Evolutionary conservation across 1,139 yeast genomes (phyloP).

Genomic region (Saccharomyces hybrid): DNA sequence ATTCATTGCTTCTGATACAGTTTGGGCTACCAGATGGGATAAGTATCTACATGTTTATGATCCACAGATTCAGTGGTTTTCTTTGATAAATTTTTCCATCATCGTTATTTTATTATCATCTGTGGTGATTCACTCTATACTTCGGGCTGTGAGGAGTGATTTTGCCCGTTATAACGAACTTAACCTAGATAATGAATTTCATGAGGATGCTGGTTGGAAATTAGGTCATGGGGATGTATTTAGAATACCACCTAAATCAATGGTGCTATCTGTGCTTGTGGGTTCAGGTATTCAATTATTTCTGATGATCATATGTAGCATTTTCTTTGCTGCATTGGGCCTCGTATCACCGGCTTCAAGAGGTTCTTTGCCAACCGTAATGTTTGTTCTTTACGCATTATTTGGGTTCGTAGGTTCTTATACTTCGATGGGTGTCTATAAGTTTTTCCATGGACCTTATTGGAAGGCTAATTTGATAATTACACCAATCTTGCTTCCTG

Average conservation of each 20-base stretch:
- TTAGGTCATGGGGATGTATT: conserved; percentile 92
- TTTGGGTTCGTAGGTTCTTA: conserved; percentile 79
- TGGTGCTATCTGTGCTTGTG: conserved; percentile 68
- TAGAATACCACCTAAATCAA: conserved; percentile 67
- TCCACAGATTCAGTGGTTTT: conserved; percentile 93
- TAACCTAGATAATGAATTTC: conserved; percentile 76
- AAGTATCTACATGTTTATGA: conserved; percentile 86
- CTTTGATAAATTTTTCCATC: conserved; percentile 74
- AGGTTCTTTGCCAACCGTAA: conserved; percentile 84
- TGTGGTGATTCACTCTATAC: conserved; percentile 70
- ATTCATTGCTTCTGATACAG: conserved; percentile 61
- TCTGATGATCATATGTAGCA: conserved; percentile 66
- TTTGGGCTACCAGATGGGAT: conserved; percentile 99
- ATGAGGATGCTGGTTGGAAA: conserved; percentile 97
- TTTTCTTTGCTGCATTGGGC: conserved; percentile 80
- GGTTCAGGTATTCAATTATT: conserved; percentile 88
- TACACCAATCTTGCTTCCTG: conserved; percentile 83
- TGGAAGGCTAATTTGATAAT: conserved; percentile 82
- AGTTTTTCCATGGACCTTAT: conserved; percentile 83
- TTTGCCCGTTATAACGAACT: conserved; percentile 83
- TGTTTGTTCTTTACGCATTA: conserved; percentile 73
- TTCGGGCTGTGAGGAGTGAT: conserved; percentile 77
- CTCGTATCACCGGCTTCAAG: conserved; percentile 89
- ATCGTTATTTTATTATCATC: conserved; percentile 71
- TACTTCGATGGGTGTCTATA: conserved; percentile 77